Conservation (phyloP, 2,329 filamentous ascomycete species). For the Diaporthe ampelina region DNA sequence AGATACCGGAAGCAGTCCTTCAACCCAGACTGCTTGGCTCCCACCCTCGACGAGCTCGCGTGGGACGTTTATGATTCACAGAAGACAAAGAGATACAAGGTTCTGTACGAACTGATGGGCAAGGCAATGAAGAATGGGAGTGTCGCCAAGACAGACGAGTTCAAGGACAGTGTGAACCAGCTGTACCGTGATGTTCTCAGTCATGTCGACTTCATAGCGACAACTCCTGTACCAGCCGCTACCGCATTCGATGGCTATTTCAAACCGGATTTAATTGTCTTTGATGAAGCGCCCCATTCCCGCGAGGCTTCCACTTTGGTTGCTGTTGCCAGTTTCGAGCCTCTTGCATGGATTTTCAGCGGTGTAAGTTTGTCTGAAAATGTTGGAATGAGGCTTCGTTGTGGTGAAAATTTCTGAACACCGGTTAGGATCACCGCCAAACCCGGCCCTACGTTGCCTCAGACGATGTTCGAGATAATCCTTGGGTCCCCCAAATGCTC, state of each 20-base stretch:
- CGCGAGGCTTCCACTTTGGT: conserved; percentile 62
- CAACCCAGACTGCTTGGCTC: conserved; percentile 48
- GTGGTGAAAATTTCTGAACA: conserved; percentile 44
- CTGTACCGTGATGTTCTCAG: conserved; percentile 57
- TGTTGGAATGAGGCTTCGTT: conserved; percentile 54
- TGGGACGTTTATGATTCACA: conserved; percentile 57
- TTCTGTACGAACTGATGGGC: conserved; percentile 52
- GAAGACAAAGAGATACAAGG: conserved; percentile 52
- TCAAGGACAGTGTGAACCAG: conserved; percentile 50
- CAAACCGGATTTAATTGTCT: conserved; percentile 81
- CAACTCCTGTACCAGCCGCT: conserved; percentile 60
- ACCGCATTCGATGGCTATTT: conserved; percentile 65
- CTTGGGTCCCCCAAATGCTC: conserved; percentile 43
- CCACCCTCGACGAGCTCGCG: conserved; percentile 59
- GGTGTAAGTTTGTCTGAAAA: conserved; percentile 52
- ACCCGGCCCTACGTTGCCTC: conserved; percentile 51
- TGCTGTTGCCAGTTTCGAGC: conserved; percentile 58
- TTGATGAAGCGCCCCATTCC: conserved; percentile 75
- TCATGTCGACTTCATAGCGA: conserved; percentile 60
- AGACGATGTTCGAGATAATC: conserved; percentile 37
- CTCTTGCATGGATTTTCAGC: conserved; percentile 60
- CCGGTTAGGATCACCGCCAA: conserved; percentile 38
- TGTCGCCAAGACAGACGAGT: conserved; percentile 47
- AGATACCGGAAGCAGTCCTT: conserved; percentile 31
- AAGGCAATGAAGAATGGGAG: conserved; percentile 42